A percentile compares a stretch with the other conserved stretches of the same genome.
phyloP scores from a whole-genome alignment of 768 basidiomycete genomes.

The Tricholoma flavovirens region DNA sequence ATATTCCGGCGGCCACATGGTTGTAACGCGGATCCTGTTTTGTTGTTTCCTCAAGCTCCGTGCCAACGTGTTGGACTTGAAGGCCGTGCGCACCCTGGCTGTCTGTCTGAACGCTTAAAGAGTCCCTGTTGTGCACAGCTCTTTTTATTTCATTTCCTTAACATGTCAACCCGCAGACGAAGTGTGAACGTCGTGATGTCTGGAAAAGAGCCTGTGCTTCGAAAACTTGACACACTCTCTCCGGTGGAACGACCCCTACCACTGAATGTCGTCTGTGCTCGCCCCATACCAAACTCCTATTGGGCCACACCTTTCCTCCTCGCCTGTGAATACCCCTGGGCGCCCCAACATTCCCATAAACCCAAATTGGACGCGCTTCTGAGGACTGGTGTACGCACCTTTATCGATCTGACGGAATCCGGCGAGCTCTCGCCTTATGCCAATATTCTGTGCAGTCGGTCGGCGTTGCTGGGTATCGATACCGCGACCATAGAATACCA shows the following conservation, averaged over 20 bases:
- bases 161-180: constrained; percentile 10
- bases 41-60: background rate
- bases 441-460: constrained; percentile 46
- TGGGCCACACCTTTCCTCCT: constrained; percentile 72
- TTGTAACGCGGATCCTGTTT: background rate
- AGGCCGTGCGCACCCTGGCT: too few species aligned
- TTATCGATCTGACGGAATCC: constrained; percentile 81
- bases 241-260: constrained; percentile 15
- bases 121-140: background rate
- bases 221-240: constrained; percentile 14
- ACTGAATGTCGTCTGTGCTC: constrained; percentile 23
- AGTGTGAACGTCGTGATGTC: constrained; percentile 1
- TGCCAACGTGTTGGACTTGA: too few species aligned
- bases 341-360: constrained; percentile 46
- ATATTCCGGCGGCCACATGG: background rate
- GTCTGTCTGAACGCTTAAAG: background rate
- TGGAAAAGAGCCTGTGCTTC: constrained; percentile 16
- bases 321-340: constrained; percentile 81
- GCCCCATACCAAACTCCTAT: constrained; percentile 80
- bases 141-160: background rate
- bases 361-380: constrained; percentile 75
- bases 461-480: constrained; percentile 51
- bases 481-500: constrained; percentile 59
- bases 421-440: constrained; percentile 69
- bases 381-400: constrained; percentile 67